Percentiles rank a stretch among this genome's conserved stretches.
Evolutionary conservation across 129 eudicot genomes (phyloP).

Genomic region (Lactuca sativa): DNA sequence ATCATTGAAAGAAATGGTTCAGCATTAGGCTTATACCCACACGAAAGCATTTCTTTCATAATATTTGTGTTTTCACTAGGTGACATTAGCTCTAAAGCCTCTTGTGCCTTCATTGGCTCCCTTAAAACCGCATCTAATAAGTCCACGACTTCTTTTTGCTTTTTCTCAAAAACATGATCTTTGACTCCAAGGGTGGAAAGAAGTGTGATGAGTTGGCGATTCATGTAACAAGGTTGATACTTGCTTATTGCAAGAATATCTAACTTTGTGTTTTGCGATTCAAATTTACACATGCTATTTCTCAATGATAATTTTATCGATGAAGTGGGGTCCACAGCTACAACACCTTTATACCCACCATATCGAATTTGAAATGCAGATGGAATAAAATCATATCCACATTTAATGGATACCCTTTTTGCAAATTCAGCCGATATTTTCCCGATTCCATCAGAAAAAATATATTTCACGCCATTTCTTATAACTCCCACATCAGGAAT

Average conservation of each 20-base stretch:
- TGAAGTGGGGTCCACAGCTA: constrained; percentile 68
- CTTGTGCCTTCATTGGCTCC: constrained; percentile 46
- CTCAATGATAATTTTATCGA: constrained; percentile 56
- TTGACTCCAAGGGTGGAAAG: constrained; percentile 56
- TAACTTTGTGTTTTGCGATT: constrained; percentile 53
- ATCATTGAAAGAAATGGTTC: constrained; percentile 89
- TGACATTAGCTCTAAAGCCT: constrained; percentile 47
- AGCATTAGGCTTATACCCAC: constrained; percentile 71
- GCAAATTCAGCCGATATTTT: constrained; percentile 76
- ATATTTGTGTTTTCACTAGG: constrained; percentile 76
- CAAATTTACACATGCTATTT: constrained; percentile 68
- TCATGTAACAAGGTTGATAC: constrained; percentile 69
- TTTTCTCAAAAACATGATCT: constrained; percentile 44
- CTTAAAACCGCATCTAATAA: constrained; percentile 43
- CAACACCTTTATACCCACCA: constrained; percentile 86
- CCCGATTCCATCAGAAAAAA: constrained; percentile 91
- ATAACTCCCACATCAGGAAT: constrained; percentile 49
- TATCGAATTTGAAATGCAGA: constrained; percentile 80
- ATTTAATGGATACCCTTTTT: constrained; percentile 50
- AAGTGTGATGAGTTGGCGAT: constrained; percentile 57
- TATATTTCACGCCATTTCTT: constrained; percentile 31
- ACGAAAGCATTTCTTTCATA: constrained; percentile 68
- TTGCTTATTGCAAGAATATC: constrained; percentile 67
- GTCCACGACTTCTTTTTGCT: constrained; percentile 58
- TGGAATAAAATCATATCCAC: constrained; percentile 50